Percentiles rank a stretch among this genome's conserved stretches.
phyloP scores from a whole-genome alignment of 306 rosid species.

The Casuarina glauca region DNA sequence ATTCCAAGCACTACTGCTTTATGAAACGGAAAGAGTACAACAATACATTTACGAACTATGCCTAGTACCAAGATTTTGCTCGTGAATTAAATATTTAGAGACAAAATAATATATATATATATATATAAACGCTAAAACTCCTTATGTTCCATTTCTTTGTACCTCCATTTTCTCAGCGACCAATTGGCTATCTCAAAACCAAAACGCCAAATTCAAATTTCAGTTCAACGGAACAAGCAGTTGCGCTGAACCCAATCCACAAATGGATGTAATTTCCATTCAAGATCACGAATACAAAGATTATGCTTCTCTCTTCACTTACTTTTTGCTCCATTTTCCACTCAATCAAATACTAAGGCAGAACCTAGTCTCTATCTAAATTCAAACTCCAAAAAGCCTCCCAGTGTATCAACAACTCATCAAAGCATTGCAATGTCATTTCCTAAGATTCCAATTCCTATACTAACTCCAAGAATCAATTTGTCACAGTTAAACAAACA shows the following conservation, averaged over 20 bases:
- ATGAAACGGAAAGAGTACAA: neutral
- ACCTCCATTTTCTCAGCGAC: conserved; percentile 19
- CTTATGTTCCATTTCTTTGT: conserved; percentile 10
- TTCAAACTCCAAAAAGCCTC: conserved; percentile 15
- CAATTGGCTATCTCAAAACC: neutral
- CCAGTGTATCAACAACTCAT: neutral
- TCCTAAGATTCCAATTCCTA: neutral
- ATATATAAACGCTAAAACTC: conserved; percentile 9
- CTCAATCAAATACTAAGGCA: conserved; percentile 15
- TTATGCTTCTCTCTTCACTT: conserved; percentile 3
- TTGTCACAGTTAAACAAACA: neutral
- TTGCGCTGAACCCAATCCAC: neutral
- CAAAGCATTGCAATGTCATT: neutral
- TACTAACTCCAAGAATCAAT: neutral
- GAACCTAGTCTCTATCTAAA: conserved; percentile 1
- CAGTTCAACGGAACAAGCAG: neutral
- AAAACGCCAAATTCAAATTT: neutral
- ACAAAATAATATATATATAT: neutral
- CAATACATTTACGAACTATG: neutral
- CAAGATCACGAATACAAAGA: conserved; percentile 1
- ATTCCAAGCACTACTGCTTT: neutral
- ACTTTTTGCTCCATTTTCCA: conserved; percentile 8
- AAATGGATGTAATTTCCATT: neutral
- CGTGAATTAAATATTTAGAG: neutral
- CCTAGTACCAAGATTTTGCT: neutral